Evolutionary conservation across 371 early-diverging fungal genomes (phyloP).

Genomic region (Smittium mucronatum): DNA sequence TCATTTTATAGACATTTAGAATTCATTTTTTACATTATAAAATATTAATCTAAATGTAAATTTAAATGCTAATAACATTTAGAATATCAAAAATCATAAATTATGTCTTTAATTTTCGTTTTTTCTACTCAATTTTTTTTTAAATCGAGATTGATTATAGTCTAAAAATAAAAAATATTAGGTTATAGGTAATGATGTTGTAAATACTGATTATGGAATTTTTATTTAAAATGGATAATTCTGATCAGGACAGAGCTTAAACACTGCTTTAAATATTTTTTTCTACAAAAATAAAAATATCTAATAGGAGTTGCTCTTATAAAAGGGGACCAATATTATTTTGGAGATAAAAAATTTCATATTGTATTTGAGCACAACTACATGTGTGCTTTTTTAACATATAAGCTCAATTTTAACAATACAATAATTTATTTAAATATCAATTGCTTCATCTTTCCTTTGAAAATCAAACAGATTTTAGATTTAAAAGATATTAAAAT

Average conservation of each 20-base stretch:
- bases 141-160: neutral
- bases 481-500: neutral
- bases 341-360: neutral
- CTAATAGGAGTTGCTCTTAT: neutral
- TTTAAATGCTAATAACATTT: neutral
- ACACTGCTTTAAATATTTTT: neutral
- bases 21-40: no score
- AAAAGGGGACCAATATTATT: neutral
- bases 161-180: neutral
- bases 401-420: neutral
- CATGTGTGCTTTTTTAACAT: neutral
- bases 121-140: neutral
- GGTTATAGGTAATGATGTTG: neutral
- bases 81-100: neutral
- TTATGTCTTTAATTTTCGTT: neutral
- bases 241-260: neutral
- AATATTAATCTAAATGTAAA: no score
- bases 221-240: neutral
- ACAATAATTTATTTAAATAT: neutral
- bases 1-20: no score
- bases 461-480: neutral
- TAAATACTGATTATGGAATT: neutral
- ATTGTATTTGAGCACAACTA: neutral
- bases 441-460: neutral
- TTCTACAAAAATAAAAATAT: neutral